Evolutionary conservation across 2,329 filamentous ascomycete species (phyloP).

Genomic region (Colletotrichum siamense): DNA sequence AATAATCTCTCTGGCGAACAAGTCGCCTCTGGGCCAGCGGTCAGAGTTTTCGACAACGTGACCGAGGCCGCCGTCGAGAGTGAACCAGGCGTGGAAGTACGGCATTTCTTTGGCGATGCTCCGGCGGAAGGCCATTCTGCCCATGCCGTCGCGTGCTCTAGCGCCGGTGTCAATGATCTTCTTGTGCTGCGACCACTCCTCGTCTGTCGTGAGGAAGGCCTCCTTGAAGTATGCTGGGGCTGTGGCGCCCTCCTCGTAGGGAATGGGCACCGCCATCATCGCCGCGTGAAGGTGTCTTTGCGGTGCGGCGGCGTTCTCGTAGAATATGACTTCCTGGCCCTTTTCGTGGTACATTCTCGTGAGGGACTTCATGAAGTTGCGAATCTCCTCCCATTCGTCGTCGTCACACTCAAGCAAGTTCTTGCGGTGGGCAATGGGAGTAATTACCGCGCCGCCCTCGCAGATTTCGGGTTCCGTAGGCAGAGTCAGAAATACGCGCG

Average conservation of each 20-base stretch:
- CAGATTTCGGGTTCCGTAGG: slow-evolving; percentile 88
- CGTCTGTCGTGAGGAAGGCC: slow-evolving; percentile 85
- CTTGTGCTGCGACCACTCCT: slow-evolving; percentile 95
- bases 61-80: slow-evolving; percentile 87
- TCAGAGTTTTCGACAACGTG: slow-evolving; percentile 89
- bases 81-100: slow-evolving; percentile 98
- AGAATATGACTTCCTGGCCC: slow-evolving; percentile 92
- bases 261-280: slow-evolving; percentile 85
- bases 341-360: slow-evolving; percentile 95
- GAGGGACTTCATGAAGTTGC: slow-evolving; percentile 98
- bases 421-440: slow-evolving; percentile 82
- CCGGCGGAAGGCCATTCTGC: slow-evolving; percentile 81
- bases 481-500: slow-evolving; percentile 85
- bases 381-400: slow-evolving; percentile 98
- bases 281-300: slow-evolving; percentile 82
- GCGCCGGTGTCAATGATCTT: slow-evolving; percentile 90
- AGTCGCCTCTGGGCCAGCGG: slow-evolving; percentile 87
- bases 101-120: slow-evolving; percentile 94
- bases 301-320: slow-evolving; percentile 91
- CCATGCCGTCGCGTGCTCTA: slow-evolving; percentile 69
- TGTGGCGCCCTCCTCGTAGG: slow-evolving; percentile 88
- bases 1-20: slow-evolving; percentile 91
- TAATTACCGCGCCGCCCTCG: slow-evolving; percentile 84
- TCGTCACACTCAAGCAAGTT: slow-evolving; percentile 98
- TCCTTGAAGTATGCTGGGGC: slow-evolving; percentile 96